Base-by-base conservation (phyloP, 2,329 filamentous ascomycete species). In the Trichophyton benhamiae region DNA sequence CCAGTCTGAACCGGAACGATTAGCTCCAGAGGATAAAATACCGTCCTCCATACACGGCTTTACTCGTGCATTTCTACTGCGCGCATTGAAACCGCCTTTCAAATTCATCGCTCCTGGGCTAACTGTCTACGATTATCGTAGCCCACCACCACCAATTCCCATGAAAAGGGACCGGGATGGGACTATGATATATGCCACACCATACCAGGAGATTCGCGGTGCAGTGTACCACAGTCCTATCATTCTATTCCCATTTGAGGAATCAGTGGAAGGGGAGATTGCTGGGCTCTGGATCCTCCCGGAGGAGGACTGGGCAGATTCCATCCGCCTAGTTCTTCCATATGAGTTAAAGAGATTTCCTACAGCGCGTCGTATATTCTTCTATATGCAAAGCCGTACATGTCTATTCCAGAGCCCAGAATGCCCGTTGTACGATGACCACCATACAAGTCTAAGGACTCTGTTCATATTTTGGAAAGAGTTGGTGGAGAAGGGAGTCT, bases 241-340 rank as follows among this genome's bases (percentile, higher is more conserved):
- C 27, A 55, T 55, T 55, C 30, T 55, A 36, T 55, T 33, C 27
- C 25, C 52, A 4, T 36, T 36, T 27, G n/a, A 55, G 27, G 52
- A 36, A 15, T 20, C 52, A 36, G 27, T 17, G 52, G 33, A 15
- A 55, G 27, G 17, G 13, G 52, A 55, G 25, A 1, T 36, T 55
- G 52, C 52, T 38, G 52, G 52, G 52, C 52, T 55, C 27, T 55
- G 52, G 52, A 55, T 55, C n/a, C 52, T 55, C 27, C 52, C 52
- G 2, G 20, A 52, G 13, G 13, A 36, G 52, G 52, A 55, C n/a
- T 55, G 25, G 52, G 52, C 52, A 3, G 52, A 55, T 38, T 55
- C 52, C 4, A 36, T 36, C 52, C 13, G 49, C 13, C 49, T 53
- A 30, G 49, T 33, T 53, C 49, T 53, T 53, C 49, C 49, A 53